Evolutionary conservation across 2,329 filamentous ascomycete species (phyloP).

Genomic region (Penicillium sp.): DNA sequence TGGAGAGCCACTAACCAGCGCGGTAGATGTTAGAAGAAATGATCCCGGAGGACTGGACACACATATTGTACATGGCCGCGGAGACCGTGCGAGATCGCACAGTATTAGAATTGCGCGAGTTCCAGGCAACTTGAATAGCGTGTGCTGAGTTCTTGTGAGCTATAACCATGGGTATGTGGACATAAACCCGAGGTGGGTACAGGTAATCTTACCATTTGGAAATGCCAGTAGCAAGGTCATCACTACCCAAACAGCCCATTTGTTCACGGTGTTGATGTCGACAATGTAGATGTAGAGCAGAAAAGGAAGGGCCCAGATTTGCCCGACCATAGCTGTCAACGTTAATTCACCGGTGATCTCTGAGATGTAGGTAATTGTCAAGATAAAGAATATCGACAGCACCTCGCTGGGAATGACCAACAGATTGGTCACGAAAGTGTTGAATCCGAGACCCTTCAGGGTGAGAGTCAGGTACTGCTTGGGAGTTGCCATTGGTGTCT

Average conservation of each 20-base stretch:
- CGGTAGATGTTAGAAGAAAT: slow-evolving; percentile 40
- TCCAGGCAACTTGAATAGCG: slow-evolving; percentile 48
- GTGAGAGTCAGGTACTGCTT: slow-evolving; percentile 34
- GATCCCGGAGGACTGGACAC: slow-evolving; percentile 34
- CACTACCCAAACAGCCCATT: slow-evolving; percentile 52
- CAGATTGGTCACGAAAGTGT: slow-evolving; percentile 56
- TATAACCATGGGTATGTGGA: background rate
- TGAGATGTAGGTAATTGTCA: slow-evolving; percentile 30
- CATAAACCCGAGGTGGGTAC: background rate
- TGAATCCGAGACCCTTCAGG: slow-evolving; percentile 51
- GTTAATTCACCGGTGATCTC: slow-evolving; percentile 47
- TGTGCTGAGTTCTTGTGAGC: slow-evolving; percentile 42
- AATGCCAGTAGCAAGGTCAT: slow-evolving; percentile 52
- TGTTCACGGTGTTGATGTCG: slow-evolving; percentile 42
- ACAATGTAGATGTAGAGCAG: slow-evolving; percentile 51
- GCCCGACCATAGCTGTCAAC: slow-evolving; percentile 50
- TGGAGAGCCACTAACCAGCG: slow-evolving; percentile 17
- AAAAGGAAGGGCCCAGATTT: slow-evolving; percentile 53
- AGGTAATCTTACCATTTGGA: slow-evolving; percentile 42
- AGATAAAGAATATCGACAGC: slow-evolving; percentile 44
- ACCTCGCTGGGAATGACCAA: slow-evolving; percentile 54
- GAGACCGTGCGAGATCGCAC: slow-evolving; percentile 39
- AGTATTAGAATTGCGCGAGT: slow-evolving; percentile 40
- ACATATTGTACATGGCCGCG: slow-evolving; percentile 42
- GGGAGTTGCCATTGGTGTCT: slow-evolving; percentile 29